These are phyloP conservation scores for Fraxinus greggii DNA, from an alignment of 305 asterid species.

Conservation along the genomic window DNA sequence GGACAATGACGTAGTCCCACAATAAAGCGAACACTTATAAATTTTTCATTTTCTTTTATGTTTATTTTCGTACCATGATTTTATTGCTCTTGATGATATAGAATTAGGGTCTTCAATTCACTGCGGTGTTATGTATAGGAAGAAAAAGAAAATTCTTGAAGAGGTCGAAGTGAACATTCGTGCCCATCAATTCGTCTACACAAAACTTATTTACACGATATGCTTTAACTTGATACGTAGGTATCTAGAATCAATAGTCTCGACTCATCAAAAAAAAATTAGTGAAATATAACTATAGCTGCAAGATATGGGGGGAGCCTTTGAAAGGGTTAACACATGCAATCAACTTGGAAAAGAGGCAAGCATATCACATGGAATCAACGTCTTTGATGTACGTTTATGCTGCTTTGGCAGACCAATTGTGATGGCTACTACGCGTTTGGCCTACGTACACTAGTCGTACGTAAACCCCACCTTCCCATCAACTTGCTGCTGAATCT, in stretches of 20 bases:
- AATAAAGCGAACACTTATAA: too few relatives aligned
- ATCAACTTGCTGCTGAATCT: background rate
- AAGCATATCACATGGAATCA: constrained; percentile 43
- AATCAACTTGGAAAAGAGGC: constrained; percentile 3
- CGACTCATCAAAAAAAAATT: background rate
- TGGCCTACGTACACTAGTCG: constrained; percentile 32
- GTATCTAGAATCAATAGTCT: background rate
- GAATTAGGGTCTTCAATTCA: background rate
- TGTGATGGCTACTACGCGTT: constrained; percentile 17
- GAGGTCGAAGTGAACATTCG: background rate
- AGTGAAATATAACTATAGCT: background rate
- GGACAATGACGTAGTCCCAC: background rate
- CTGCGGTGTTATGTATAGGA: background rate
- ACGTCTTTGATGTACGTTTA: constrained; percentile 23
- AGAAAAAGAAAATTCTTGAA: background rate
- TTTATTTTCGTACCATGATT: background rate
- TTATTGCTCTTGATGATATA: background rate
- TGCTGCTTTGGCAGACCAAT: constrained; percentile 23
- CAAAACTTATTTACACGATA: background rate
- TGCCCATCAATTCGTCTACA: background rate
- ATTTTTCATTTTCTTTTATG: too few relatives aligned
- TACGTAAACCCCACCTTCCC: constrained; percentile 21
- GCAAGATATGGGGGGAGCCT: background rate
- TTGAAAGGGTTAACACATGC: background rate
- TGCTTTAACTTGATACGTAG: background rate